Evolutionary conservation across 768 basidiomycete species (phyloP).

Genomic region (Lactarius sp.): DNA sequence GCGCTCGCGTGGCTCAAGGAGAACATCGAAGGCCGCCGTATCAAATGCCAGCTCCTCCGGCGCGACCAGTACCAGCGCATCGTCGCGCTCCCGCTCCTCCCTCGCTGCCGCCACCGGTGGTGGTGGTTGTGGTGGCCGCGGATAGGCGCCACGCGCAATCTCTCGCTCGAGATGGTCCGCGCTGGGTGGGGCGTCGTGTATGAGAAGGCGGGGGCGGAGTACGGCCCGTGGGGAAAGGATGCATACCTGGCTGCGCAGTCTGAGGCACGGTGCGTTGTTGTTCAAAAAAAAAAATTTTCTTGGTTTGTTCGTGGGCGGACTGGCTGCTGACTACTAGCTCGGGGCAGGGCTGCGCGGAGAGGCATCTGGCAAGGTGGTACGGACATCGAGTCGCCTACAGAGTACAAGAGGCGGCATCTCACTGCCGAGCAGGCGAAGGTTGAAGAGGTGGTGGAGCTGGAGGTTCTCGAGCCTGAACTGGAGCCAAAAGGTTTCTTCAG

Average conservation of each 20-base stretch:
- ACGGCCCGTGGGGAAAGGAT: conserved; percentile 65
- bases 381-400: conserved; percentile 38
- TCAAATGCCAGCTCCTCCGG: conserved; percentile 68
- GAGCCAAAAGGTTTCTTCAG: background rate
- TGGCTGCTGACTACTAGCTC: background rate
- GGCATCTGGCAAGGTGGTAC: conserved; percentile 40
- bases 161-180: conserved; percentile 71
- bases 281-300: background rate
- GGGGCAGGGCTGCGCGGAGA: conserved; percentile 26
- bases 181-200: conserved; percentile 77
- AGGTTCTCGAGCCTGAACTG: background rate
- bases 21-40: conserved; percentile 48
- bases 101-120: conserved; percentile 55
- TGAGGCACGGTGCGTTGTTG: conserved; percentile 55
- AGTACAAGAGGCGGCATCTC: conserved; percentile 39
- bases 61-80: conserved; percentile 83
- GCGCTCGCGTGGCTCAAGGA: conserved; percentile 66
- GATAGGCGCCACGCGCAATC: conserved; percentile 32
- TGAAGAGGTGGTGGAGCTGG: background rate
- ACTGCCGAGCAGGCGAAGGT: background rate
- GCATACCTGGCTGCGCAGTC: conserved; percentile 56
- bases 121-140: conserved; percentile 43
- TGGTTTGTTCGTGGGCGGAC: background rate
- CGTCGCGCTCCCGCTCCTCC: conserved; percentile 59
- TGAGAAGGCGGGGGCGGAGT: conserved; percentile 72